phyloP scores from a whole-genome alignment of 805 yeast genomes.

The Scheffersomyces lignosus region DNA sequence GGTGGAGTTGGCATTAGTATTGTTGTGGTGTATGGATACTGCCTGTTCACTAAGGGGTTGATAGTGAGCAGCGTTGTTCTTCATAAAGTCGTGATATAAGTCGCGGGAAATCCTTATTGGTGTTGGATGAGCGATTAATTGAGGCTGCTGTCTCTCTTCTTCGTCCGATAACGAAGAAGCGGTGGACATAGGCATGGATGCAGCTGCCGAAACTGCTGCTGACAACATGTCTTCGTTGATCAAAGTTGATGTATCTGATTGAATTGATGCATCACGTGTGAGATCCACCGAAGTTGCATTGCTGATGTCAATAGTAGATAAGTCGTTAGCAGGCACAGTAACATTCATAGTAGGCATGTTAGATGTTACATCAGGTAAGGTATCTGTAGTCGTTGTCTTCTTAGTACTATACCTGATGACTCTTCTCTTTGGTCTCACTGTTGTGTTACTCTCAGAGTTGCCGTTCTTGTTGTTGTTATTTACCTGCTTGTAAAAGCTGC shows the following conservation, averaged over 20 bases:
- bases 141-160: neutral
- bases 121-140: slow-evolving; percentile 12
- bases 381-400: slow-evolving; percentile 5
- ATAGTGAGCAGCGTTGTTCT: neutral
- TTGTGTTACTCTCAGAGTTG: slow-evolving; percentile 12
- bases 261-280: neutral
- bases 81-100: slow-evolving; percentile 11
- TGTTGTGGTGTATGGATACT: neutral
- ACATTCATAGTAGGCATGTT: neutral
- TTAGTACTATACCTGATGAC: slow-evolving; percentile 30
- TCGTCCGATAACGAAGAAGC: neutral
- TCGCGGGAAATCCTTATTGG: slow-evolving; percentile 12
- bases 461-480: slow-evolving; percentile 18
- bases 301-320: neutral
- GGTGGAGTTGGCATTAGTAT: neutral
- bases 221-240: neutral
- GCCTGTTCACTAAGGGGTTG: neutral
- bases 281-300: neutral
- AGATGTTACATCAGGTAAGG: neutral
- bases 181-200: slow-evolving; percentile 1
- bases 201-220: slow-evolving; percentile 1
- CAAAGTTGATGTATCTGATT: neutral
- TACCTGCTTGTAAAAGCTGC: slow-evolving; percentile 36
- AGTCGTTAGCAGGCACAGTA: slow-evolving; percentile 3
- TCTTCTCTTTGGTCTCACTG: slow-evolving; percentile 44